Conservation (phyloP, 1,284 basidiomycete genomes). For the Coniophora puteana region DNA sequence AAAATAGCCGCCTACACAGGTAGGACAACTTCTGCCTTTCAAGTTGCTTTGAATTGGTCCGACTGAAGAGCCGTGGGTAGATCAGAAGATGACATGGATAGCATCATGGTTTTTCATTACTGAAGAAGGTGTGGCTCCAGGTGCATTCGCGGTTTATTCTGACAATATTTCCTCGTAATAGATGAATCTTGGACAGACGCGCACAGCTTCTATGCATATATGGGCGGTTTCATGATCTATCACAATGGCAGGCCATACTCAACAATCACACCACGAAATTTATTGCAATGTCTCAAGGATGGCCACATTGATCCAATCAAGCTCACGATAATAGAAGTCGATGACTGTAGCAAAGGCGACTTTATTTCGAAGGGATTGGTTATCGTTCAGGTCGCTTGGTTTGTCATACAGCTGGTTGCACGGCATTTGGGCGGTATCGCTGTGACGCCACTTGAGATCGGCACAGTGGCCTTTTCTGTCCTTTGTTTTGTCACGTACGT, state of each 20-base stretch:
- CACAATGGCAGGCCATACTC: slow-evolving; percentile 4
- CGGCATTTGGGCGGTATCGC: slow-evolving; percentile 18
- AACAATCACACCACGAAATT: not conserved
- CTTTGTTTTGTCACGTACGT: slow-evolving; percentile 24
- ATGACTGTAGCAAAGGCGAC: slow-evolving; percentile 27
- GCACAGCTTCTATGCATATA: slow-evolving; percentile 23
- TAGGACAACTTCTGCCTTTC: too few relatives aligned
- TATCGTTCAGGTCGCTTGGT: slow-evolving; percentile 29
- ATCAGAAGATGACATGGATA: too few relatives aligned
- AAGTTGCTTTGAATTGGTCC: too few relatives aligned
- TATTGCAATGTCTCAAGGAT: not conserved
- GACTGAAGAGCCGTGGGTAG: too few relatives aligned
- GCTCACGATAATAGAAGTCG: slow-evolving; percentile 22
- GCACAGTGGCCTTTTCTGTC: slow-evolving; percentile 25
- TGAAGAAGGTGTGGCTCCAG: too few relatives aligned
- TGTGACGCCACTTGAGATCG: slow-evolving; percentile 28
- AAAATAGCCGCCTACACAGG: too few relatives aligned
- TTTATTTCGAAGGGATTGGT: slow-evolving; percentile 23
- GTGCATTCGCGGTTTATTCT: too few relatives aligned
- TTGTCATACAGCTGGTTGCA: slow-evolving; percentile 25
- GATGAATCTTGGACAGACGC: slow-evolving; percentile 20
- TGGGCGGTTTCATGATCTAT: slow-evolving; percentile 23
- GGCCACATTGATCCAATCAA: slow-evolving; percentile 3
- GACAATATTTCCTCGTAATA: too few relatives aligned
- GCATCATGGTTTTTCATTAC: too few relatives aligned